A percentile compares a stretch with the other conserved stretches of the same genome.
These are phyloP conservation scores for Dacryopinax primogenitus DNA, from an alignment of 768 basidiomycete genomes.

Conservation along the genomic window DNA sequence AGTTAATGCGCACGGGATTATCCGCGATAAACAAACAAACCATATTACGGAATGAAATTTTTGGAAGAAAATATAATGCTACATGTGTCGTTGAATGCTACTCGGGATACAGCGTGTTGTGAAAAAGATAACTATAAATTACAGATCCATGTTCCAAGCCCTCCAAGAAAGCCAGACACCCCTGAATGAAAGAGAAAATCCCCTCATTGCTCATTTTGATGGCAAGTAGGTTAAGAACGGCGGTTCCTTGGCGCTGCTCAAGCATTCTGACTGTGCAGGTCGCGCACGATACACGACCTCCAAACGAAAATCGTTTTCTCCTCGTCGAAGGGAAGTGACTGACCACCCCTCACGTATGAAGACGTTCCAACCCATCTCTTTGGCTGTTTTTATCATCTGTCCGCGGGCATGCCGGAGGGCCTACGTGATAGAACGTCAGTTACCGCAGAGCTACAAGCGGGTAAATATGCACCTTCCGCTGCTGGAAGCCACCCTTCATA, in stretches of 20 bases:
- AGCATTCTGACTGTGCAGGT: constrained; percentile 44
- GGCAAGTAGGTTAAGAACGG: constrained; percentile 40
- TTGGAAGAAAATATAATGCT: no score
- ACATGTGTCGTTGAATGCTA: no score
- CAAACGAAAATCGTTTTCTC: constrained; percentile 43
- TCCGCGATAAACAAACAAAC: no score
- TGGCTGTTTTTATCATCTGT: constrained; percentile 46
- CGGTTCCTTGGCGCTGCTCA: constrained; percentile 37
- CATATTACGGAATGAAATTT: no score
- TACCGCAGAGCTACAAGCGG: neutral
- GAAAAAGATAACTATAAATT: no score
- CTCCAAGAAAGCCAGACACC: neutral
- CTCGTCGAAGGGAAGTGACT: constrained; percentile 51
- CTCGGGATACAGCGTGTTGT: no score
- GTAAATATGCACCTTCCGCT: neutral
- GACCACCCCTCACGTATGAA: constrained; percentile 54
- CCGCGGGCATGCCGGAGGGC: constrained; percentile 51
- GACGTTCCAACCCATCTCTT: constrained; percentile 46
- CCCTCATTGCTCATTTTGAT: constrained; percentile 15
- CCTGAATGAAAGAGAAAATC: neutral
- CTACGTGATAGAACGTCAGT: constrained; percentile 13
- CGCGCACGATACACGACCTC: constrained; percentile 58
- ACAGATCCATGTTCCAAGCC: no score
- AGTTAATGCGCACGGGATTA: no score
- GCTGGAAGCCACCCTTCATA: constrained; percentile 2